phyloP scores from a whole-genome alignment of 228 moss, liverwort and hornwort species.

The Sphagnum magellanicum region DNA sequence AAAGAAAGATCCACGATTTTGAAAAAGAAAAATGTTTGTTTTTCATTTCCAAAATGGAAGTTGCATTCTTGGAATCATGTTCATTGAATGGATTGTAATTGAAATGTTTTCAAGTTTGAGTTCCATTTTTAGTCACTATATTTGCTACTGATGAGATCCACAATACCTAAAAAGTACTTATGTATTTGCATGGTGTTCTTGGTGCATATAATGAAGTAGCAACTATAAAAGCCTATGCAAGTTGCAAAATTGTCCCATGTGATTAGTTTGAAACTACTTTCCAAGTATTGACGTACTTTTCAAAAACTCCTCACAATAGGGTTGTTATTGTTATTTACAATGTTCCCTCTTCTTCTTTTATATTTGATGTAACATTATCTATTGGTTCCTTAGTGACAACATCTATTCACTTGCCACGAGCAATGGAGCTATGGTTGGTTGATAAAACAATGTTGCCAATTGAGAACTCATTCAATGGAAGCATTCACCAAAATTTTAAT shows the following conservation, averaged over 20 bases:
- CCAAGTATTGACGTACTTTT: constrained; percentile 20
- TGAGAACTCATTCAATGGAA: constrained; percentile 89
- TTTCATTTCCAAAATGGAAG: not conserved
- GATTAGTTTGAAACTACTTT: constrained; percentile 81
- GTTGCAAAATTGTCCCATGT: constrained; percentile 93
- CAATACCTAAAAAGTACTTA: not conserved
- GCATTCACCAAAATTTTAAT: constrained; percentile 94
- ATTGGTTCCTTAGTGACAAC: not conserved
- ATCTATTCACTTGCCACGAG: constrained; percentile 23
- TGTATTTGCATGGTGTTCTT: constrained; percentile 71
- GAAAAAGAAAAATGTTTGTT: not conserved
- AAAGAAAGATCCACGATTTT: not conserved
- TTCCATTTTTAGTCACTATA: no score
- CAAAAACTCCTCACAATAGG: constrained; percentile 33
- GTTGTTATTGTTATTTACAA: not conserved
- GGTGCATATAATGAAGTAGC: constrained; percentile 99
- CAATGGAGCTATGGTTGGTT: constrained; percentile 95
- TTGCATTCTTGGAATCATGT: not conserved
- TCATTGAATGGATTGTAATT: not conserved
- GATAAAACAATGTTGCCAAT: constrained; percentile 94
- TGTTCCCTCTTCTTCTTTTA: not conserved
- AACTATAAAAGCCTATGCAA: constrained; percentile 91
- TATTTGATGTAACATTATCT: not conserved
- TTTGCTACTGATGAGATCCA: not conserved
- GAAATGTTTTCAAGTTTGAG: not conserved